Evolutionary conservation across 352 stramenopile genomes (phyloP).

Genomic region (Phytophthora litchii): DNA sequence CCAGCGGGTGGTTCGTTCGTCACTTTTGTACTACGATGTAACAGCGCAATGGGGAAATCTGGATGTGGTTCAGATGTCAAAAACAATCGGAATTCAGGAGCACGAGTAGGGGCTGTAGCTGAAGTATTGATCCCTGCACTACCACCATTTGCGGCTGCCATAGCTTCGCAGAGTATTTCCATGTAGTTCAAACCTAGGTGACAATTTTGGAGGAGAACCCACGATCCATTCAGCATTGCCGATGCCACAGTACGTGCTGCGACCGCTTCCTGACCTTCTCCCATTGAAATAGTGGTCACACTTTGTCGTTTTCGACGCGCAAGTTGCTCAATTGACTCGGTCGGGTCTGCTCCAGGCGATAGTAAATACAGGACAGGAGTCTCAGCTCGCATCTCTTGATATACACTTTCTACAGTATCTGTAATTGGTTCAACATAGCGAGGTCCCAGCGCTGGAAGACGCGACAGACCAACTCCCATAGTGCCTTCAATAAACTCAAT

Average conservation of each 20-base stretch:
- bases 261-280: constrained; percentile 73
- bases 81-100: constrained; percentile 73
- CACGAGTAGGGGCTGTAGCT: constrained; percentile 5
- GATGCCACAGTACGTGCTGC: constrained; percentile 56
- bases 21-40: constrained; percentile 74
- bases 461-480: constrained; percentile 29
- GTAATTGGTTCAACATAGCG: constrained; percentile 69
- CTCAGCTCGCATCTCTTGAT: constrained; percentile 67
- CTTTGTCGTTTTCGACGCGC: constrained; percentile 71
- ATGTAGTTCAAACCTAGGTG: constrained; percentile 76
- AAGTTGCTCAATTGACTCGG: constrained; percentile 73
- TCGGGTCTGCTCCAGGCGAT: constrained; percentile 73
- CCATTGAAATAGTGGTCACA: constrained; percentile 79
- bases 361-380: constrained; percentile 75
- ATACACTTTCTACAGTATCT: constrained; percentile 76
- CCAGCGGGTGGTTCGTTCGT: constrained; percentile 80
- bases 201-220: constrained; percentile 85
- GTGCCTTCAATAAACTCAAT: constrained; percentile 65
- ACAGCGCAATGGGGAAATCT: constrained; percentile 66
- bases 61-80: constrained; percentile 72
- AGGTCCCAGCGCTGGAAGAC: constrained; percentile 63
- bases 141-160: constrained; percentile 33
- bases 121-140: constrained; percentile 9
- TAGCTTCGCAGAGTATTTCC: constrained; percentile 59
- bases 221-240: constrained; percentile 76